Evolutionary conservation across 2,329 filamentous ascomycete species (phyloP).

Genomic region (Diaporthe aspalathi): DNA sequence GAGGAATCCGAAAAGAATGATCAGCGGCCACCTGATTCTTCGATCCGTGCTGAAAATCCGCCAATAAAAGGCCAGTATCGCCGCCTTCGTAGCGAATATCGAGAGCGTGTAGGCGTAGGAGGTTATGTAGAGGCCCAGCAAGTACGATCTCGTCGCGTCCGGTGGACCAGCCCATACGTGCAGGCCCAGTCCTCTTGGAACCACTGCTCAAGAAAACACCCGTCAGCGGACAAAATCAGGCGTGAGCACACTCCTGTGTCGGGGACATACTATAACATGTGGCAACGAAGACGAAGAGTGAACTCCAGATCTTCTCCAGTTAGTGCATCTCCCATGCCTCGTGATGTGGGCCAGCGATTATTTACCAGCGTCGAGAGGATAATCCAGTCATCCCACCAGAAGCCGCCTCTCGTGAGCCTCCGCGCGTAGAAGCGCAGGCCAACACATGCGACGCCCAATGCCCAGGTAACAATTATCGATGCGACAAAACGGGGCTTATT

Average conservation of each 20-base stretch:
- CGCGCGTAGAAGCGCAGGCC: neutral
- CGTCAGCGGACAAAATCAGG: neutral
- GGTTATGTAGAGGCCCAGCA: neutral
- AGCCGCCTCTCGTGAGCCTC: neutral
- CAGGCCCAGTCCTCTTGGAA: neutral
- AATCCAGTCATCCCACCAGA: constrained; percentile 18
- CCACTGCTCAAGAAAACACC: neutral
- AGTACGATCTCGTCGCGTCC: neutral
- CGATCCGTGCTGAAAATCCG: neutral
- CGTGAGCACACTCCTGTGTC: no score
- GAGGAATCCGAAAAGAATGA: neutral
- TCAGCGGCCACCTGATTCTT: constrained; percentile 1
- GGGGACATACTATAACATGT: neutral
- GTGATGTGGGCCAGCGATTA: neutral
- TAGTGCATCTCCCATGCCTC: neutral
- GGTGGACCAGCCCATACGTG: neutral
- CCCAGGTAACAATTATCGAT: neutral
- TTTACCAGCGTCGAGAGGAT: neutral
- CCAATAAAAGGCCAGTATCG: neutral
- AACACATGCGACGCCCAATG: neutral
- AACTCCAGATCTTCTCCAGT: constrained; percentile 2
- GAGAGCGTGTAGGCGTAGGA: neutral
- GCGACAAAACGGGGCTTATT: neutral
- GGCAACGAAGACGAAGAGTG: neutral
- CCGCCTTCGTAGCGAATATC: neutral